A percentile compares a stretch with the other conserved stretches of the same genome.
These are phyloP conservation scores for Bipolaris cookei DNA, from an alignment of 2,329 filamentous ascomycete species.

Conservation along the genomic window DNA sequence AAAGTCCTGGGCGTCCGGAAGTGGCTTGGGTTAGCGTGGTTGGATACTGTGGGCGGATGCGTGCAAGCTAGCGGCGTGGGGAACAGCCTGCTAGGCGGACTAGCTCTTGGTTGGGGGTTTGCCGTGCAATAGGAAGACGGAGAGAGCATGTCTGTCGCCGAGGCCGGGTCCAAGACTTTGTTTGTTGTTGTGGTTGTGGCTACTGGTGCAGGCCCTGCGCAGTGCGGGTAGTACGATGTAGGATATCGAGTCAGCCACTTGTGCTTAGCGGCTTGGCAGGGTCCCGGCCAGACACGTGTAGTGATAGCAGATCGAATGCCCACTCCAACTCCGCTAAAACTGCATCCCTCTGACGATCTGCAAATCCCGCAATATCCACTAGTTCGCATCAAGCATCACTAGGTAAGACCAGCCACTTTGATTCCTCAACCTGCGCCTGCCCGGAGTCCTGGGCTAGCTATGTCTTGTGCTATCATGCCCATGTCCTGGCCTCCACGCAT, in stretches of 20 bases:
- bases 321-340: not conserved
- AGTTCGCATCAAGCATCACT: conserved; percentile 3
- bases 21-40: conserved; percentile 3
- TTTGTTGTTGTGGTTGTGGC: not conserved
- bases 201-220: too few relatives aligned
- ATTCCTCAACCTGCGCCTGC: not conserved
- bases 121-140: not conserved
- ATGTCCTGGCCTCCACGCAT: conserved; percentile 43
- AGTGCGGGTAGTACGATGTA: too few relatives aligned
- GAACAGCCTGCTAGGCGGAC: not conserved
- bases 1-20: conserved; percentile 2
- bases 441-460: too few relatives aligned
- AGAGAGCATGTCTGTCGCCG: not conserved
- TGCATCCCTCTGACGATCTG: conserved; percentile 5
- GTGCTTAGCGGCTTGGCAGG: conserved; percentile 4
- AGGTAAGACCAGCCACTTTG: not conserved
- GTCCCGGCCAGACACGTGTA: not conserved
- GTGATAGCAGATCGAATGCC: not conserved
- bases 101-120: not conserved
- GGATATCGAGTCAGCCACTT: too few relatives aligned
- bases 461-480: conserved; percentile 22
- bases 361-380: conserved; percentile 8
- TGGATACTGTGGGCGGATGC: not conserved
- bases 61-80: not conserved
- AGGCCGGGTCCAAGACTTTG: not conserved